phyloP scores from a whole-genome alignment of 2,329 filamentous ascomycete genomes.

The Cyphellophora europaea region DNA sequence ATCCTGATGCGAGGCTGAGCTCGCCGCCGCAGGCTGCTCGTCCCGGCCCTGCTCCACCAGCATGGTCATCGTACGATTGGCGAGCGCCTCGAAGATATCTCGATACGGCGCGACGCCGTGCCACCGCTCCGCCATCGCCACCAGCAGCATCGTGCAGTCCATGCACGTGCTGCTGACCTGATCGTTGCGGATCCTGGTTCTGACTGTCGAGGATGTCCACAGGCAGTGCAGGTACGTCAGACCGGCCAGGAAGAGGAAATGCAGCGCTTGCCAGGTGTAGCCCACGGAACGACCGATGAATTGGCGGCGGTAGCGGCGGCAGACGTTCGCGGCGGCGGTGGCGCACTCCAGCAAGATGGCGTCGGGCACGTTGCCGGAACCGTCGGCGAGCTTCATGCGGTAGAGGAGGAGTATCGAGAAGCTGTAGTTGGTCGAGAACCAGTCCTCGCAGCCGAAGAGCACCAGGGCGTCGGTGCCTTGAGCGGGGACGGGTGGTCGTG shows the following conservation, averaged over 20 bases:
- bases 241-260: slow-evolving; percentile 19
- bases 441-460: slow-evolving; percentile 8
- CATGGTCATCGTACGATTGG: too few species aligned
- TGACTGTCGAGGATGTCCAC: slow-evolving; percentile 20
- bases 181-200: slow-evolving; percentile 9
- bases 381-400: slow-evolving; percentile 15
- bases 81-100: slow-evolving; percentile 26
- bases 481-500: slow-evolving; percentile 3
- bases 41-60: slow-evolving; percentile 2
- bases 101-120: slow-evolving; percentile 23
- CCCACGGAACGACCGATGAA: slow-evolving; percentile 7
- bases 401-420: slow-evolving; percentile 18
- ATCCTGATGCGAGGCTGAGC: too few species aligned
- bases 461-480: slow-evolving; percentile 1
- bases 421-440: slow-evolving; percentile 14
- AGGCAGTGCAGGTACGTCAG: slow-evolving; percentile 25
- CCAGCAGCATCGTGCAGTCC: slow-evolving; percentile 23
- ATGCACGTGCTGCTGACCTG: slow-evolving; percentile 21
- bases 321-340: slow-evolving; percentile 9
- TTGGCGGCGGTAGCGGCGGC: slow-evolving; percentile 6
- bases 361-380: slow-evolving; percentile 7
- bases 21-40: neutral
- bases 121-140: slow-evolving; percentile 25
- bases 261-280: slow-evolving; percentile 18
- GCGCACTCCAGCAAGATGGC: slow-evolving; percentile 18